Base-by-base conservation (phyloP, 768 basidiomycete species). In the Hypholoma sublateritium region DNA sequence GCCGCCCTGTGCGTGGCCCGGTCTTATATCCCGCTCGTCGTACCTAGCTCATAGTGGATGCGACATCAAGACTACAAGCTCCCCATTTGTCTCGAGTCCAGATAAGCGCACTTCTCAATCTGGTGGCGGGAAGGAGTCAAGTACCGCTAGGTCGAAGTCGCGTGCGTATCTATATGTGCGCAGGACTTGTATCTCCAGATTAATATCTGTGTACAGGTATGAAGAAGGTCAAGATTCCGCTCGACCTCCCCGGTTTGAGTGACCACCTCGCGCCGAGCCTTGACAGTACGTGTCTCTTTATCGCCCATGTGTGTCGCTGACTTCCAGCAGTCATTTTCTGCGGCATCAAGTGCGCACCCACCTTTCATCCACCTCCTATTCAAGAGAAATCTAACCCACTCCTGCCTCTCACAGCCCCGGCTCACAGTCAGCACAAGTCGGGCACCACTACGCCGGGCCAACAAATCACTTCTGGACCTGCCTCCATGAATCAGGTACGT, bases 381-480 rank as follows among this genome's bases (percentile, higher is more conserved):
- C 13, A 12, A 44, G 36, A 13, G 51, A 51, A 4, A 39, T 48
- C 16, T 5, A 19, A 32, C 2, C 28, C 28, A 6, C 28, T 9
- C 6, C 5, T 32, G 9, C 28, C 28, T 32, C 9, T 32, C 28
- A 14, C 14, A 91, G 87, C 64, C 88, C 88, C 2, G 91, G 90
- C 1, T 70, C 79, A 59, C 79, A 74, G 66, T 92, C 91, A 0
- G 86, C 88, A 0, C 76, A 77, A 55, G 75, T 77, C 2, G 92
- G 92, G 0, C 88, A 91, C 67, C 91, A 94, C 67, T 95, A 85
- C 62, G 88, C 85, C 1, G 83, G 88, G 64, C 86, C 85, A 0
- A 86, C 85, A 2, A 94, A 95, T 64, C 90, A 92, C 60, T 93
- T 93, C 69, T 93, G 89, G 88, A 74, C 71, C 43, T 89, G 88